phyloP scores from a whole-genome alignment of 176 grass and related monocot genomes.

The Oryza glaberrima region DNA sequence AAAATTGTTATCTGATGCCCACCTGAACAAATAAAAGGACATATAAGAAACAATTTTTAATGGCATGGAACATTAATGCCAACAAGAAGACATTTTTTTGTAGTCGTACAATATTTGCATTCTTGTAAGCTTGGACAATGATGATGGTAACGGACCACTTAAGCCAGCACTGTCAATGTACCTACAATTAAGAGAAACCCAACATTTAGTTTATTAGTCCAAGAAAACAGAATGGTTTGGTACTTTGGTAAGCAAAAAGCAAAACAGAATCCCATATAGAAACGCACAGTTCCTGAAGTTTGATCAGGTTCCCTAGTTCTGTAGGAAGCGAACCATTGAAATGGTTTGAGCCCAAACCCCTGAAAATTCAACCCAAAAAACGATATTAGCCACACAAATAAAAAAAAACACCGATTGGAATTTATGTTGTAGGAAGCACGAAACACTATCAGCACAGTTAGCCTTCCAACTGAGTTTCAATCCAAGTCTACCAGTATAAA shows the following conservation, averaged over 20 bases:
- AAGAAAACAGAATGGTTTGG: slow-evolving; percentile 1
- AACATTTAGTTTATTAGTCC: neutral
- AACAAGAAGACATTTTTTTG: neutral
- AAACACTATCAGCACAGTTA: neutral
- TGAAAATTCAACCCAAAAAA: slow-evolving; percentile 42
- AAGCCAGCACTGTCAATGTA: slow-evolving; percentile 78
- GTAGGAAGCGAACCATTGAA: slow-evolving; percentile 75
- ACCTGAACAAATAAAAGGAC: slow-evolving; percentile 42
- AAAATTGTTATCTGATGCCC: slow-evolving; percentile 73
- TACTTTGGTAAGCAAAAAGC: neutral
- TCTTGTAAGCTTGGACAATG: slow-evolving; percentile 64
- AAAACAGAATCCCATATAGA: neutral
- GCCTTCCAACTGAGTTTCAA: neutral
- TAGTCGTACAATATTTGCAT: slow-evolving; percentile 47
- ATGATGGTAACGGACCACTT: slow-evolving; percentile 59
- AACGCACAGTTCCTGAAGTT: slow-evolving; percentile 63
- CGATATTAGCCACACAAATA: neutral
- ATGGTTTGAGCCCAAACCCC: slow-evolving; percentile 58
- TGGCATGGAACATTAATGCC: neutral
- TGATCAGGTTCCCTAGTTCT: slow-evolving; percentile 63
- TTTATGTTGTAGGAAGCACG: neutral
- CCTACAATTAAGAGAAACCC: slow-evolving; percentile 41
- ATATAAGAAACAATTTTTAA: slow-evolving; percentile 23
- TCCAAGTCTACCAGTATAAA: neutral
- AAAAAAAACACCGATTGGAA: neutral